Evolutionary conservation across 2,329 filamentous ascomycete genomes (phyloP).

Genomic region (Epichloe festucae): DNA sequence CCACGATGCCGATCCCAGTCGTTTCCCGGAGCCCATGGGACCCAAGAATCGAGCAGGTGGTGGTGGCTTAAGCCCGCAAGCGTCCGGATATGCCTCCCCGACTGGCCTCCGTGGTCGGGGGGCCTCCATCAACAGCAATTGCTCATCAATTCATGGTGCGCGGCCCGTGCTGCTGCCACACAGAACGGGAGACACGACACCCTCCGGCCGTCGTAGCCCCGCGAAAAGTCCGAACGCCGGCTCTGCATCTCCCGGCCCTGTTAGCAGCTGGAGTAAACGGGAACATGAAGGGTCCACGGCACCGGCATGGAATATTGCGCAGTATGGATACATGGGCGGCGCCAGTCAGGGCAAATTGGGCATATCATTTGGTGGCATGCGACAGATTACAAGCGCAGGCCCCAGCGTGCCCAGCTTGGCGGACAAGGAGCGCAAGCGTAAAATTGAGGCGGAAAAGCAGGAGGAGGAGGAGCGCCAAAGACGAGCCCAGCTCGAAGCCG

Average conservation of each 20-base stretch:
- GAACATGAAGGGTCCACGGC: constrained; percentile 67
- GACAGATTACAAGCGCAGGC: constrained; percentile 78
- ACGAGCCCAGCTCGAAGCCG: constrained; percentile 34
- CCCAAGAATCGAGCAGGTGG: constrained; percentile 41
- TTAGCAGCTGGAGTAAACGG: constrained; percentile 85
- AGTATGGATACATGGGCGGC: constrained; percentile 97
- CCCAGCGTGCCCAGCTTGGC: constrained; percentile 69
- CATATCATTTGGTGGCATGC: constrained; percentile 77
- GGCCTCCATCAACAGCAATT: constrained; percentile 44
- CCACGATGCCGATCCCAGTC: constrained; percentile 56
- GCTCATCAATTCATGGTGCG: constrained; percentile 34
- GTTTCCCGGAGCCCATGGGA: constrained; percentile 66
- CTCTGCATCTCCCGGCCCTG: constrained; percentile 37
- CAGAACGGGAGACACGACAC: constrained; percentile 37
- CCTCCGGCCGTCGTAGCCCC: constrained; percentile 46
- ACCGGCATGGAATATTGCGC: constrained; percentile 95
- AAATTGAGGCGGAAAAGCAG: constrained; percentile 48
- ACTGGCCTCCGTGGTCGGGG: constrained; percentile 32
- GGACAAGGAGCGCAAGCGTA: constrained; percentile 64
- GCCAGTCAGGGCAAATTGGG: constrained; percentile 93
- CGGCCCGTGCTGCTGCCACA: constrained; percentile 29
- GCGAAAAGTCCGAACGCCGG: constrained; percentile 42
- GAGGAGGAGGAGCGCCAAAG: constrained; percentile 39
- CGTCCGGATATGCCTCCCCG: constrained; percentile 43
- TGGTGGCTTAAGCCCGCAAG: constrained; percentile 50